Evolutionary conservation across 1,284 basidiomycete genomes (phyloP).

Genomic region (Lentinus polychrous): DNA sequence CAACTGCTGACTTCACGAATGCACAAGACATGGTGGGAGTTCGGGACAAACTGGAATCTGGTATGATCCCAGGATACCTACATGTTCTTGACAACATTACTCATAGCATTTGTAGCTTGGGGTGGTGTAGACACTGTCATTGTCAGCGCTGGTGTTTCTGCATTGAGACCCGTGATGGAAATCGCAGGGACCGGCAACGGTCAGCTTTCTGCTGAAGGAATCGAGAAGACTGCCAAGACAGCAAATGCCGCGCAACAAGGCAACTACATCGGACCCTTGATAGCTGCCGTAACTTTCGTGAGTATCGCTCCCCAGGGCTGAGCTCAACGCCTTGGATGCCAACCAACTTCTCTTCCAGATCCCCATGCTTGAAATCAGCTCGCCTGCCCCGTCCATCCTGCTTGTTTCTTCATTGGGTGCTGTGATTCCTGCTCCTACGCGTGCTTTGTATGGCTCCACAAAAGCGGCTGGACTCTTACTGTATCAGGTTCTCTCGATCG

Average conservation of each 20-base stretch:
- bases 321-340: neutral
- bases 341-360: constrained; percentile 40
- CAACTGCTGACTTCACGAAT: constrained; percentile 60
- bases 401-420: constrained; percentile 80
- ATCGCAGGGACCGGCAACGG: constrained; percentile 54
- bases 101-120: constrained; percentile 49
- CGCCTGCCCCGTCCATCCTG: constrained; percentile 66
- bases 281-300: constrained; percentile 63
- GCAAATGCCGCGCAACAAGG: constrained; percentile 46
- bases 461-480: constrained; percentile 79
- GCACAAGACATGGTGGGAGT: constrained; percentile 65
- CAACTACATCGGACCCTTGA: constrained; percentile 62
- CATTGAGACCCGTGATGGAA: constrained; percentile 71
- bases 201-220: constrained; percentile 34
- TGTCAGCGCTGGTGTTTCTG: constrained; percentile 82
- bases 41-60: constrained; percentile 45
- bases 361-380: constrained; percentile 68
- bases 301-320: constrained; percentile 22
- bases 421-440: constrained; percentile 79
- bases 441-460: constrained; percentile 79
- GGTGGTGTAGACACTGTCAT: constrained; percentile 79
- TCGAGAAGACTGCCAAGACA: constrained; percentile 46
- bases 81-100: neutral
- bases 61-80: constrained; percentile 32
- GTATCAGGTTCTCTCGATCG: constrained; percentile 74